Percentiles rank a stretch among this genome's conserved stretches.
Evolutionary conservation across 1,284 basidiomycete species (phyloP).

Genomic region (Ganoderma resinaceum): DNA sequence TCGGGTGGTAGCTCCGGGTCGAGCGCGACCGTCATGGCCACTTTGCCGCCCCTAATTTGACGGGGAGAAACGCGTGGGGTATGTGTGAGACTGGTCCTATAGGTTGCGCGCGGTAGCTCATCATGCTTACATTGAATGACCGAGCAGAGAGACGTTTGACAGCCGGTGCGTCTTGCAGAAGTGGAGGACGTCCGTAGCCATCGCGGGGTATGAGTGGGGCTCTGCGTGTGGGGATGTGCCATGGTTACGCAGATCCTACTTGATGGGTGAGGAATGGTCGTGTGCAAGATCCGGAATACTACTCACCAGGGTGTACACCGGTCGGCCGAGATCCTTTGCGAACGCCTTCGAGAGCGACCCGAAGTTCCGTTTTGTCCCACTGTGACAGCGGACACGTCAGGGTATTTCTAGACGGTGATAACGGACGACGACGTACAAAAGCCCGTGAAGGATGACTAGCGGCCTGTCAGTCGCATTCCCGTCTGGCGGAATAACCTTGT

Average conservation of each 20-base stretch:
- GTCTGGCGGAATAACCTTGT: conserved; percentile 48
- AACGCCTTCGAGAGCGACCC: conserved; percentile 74
- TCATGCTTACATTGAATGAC: conserved; percentile 80
- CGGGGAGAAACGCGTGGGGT: not conserved
- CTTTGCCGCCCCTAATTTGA: conserved; percentile 83
- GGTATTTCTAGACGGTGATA: too few species aligned
- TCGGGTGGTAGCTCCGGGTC: conserved; percentile 53
- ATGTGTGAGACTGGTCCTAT: not conserved
- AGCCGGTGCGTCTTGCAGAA: conserved; percentile 62
- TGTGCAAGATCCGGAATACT: conserved; percentile 34
- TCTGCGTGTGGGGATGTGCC: conserved; percentile 77
- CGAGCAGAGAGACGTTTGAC: conserved; percentile 73
- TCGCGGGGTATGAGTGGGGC: conserved; percentile 74
- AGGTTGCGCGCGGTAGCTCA: conserved; percentile 12
- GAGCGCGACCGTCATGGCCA: conserved; percentile 82
- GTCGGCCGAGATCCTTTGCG: conserved; percentile 58
- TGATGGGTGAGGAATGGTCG: not conserved
- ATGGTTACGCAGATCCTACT: conserved; percentile 85
- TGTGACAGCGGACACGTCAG: conserved; percentile 35
- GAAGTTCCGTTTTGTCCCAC: conserved; percentile 87
- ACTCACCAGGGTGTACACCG: conserved; percentile 78
- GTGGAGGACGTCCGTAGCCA: conserved; percentile 76
- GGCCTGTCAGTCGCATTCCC: conserved; percentile 50
- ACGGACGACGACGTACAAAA: conserved; percentile 56
- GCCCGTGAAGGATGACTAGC: conserved; percentile 71